A percentile compares a stretch with the other conserved stretches of the same genome.
These are phyloP conservation scores for Carallia brachiata DNA, from an alignment of 345 rosid genomes.

Conservation along the genomic window DNA sequence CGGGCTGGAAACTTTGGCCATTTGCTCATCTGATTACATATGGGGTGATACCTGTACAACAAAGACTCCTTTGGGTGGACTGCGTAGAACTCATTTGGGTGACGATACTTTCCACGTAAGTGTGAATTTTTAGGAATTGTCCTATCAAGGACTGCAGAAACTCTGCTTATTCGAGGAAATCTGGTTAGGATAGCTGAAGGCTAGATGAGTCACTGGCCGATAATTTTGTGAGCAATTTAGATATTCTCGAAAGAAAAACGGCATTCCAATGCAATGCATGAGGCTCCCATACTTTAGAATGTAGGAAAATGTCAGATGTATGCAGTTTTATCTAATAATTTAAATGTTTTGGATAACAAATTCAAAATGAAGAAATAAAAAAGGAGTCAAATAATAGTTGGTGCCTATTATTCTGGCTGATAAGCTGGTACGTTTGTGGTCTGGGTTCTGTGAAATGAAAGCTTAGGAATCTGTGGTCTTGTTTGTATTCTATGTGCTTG, in stretches of 20 bases:
- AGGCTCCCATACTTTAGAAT: neutral
- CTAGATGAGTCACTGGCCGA: neutral
- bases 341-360: too few relatives aligned
- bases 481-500: neutral
- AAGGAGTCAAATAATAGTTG: too few relatives aligned
- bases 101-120: slow-evolving; percentile 96
- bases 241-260: neutral
- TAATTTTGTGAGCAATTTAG: neutral
- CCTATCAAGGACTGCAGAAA: neutral
- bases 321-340: too few relatives aligned
- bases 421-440: neutral
- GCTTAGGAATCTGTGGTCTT: neutral
- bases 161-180: neutral
- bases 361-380: too few relatives aligned
- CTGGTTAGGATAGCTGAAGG: neutral
- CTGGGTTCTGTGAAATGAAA: neutral
- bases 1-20: slow-evolving; percentile 99
- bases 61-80: slow-evolving; percentile 98
- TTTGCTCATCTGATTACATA: slow-evolving; percentile 95
- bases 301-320: neutral
- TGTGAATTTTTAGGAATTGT: neutral
- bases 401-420: neutral
- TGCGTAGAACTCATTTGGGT: slow-evolving; percentile 97
- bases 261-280: neutral
- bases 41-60: slow-evolving; percentile 86